Evolutionary conservation across 2,329 filamentous ascomycete species (phyloP), one percentile per base, ranked within the genome.

Genomic region (Fulvia fulva): DNA sequence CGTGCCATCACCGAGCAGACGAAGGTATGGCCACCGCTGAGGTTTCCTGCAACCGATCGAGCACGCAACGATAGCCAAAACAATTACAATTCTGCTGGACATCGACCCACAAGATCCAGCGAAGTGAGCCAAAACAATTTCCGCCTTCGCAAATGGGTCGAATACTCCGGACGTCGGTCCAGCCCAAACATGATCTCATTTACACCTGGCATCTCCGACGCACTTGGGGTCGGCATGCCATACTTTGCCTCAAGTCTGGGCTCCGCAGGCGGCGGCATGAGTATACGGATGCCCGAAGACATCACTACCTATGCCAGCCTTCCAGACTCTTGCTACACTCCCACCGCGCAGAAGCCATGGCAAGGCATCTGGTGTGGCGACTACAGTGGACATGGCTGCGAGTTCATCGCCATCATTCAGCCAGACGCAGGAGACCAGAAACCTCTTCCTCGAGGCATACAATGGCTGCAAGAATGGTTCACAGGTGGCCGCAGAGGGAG

Each of bases 321-420:
- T 1, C 85, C 91, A 45, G 83, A 86, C 2, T 77, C 76, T 2
- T 74, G 88, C n/a, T 97, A 96, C 71, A 94, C 86, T 0, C 91
- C 93, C 0, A 96, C 91, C 0, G 72, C 77, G 9, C 80, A 86
- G 55, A 93, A 91, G 70, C 92, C 91, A 0, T 97, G 87, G 78
- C 86, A 91, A 62, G 93, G 93, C 0, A 90, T 99, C 28, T 97
- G 90, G 89, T 88, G 91, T 16, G 92, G 92, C 0, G 92, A 97
- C 71, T 97, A 96, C 68, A 88, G 86, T 25, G 86, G 84, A 0
- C 92, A 97, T 67, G 91, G 92, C 0, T 92, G 88, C 71, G 93
- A 97, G 73, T 96, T 97, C 56, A 70, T 97, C 4, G 78, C 95
- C 12, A 78, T 97, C 47, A 79, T 91, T 65, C 94, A 99, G 69